Percentiles rank a stretch among this genome's conserved stretches.
phyloP scores from a whole-genome alignment of 1,284 basidiomycete genomes.

The Sporisorium sorghi region DNA sequence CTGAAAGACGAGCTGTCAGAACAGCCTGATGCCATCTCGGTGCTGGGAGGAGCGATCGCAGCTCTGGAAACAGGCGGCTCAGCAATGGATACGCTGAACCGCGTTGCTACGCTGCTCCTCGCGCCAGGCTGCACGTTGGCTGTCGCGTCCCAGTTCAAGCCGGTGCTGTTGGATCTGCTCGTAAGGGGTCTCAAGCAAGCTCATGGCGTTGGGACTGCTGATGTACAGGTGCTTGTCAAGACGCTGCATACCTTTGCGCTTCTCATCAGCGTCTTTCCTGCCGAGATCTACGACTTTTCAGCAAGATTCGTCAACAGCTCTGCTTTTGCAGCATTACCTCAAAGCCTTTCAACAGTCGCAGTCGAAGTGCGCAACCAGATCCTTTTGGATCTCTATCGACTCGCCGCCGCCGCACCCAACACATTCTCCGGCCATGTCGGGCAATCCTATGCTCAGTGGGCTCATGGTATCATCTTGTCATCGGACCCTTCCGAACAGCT shows the following conservation, averaged over 20 bases:
- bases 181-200: constrained; percentile 50
- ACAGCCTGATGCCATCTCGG: background rate
- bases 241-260: constrained; percentile 27
- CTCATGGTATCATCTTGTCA: constrained; percentile 35
- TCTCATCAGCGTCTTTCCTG: constrained; percentile 58
- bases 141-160: constrained; percentile 62
- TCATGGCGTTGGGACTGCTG: constrained; percentile 8
- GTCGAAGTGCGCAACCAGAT: constrained; percentile 32
- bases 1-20: constrained; percentile 23
- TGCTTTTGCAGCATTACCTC: constrained; percentile 34
- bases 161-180: constrained; percentile 64
- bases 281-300: constrained; percentile 52
- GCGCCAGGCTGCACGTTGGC: constrained; percentile 52
- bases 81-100: constrained; percentile 42
- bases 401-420: constrained; percentile 25
- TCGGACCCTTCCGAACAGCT: constrained; percentile 11
- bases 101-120: constrained; percentile 60
- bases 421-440: constrained; percentile 13
- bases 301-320: constrained; percentile 35
- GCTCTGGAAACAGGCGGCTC: constrained; percentile 17
- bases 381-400: constrained; percentile 33
- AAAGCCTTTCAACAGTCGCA: constrained; percentile 7
- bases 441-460: constrained; percentile 13
- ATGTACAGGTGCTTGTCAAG: constrained; percentile 18
- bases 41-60: constrained; percentile 1